Percentiles rank a stretch among this genome's conserved stretches.
Conservation (phyloP, 345 rosid genomes). For the Eucalyptus sp. region DNA sequence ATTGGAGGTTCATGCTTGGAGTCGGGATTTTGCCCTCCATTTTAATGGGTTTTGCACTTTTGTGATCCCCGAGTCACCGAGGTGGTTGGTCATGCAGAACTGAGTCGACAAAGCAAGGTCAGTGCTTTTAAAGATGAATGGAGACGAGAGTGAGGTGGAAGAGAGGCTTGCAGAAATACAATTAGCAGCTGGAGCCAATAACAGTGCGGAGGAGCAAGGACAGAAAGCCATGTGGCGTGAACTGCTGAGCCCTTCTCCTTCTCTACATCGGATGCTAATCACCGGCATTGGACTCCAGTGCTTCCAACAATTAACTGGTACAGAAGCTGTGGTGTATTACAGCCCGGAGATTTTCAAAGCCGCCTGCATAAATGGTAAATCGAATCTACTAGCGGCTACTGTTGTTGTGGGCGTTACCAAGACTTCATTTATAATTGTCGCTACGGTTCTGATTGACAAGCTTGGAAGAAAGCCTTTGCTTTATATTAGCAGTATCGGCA, state of each 20-base stretch:
- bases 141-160: conserved; percentile 57
- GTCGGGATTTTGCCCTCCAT: conserved; percentile 70
- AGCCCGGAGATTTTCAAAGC: conserved; percentile 55
- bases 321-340: conserved; percentile 68
- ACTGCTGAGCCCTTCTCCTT: conserved; percentile 56
- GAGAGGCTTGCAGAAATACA: conserved; percentile 66
- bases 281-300: conserved; percentile 85
- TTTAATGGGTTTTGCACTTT: conserved; percentile 60
- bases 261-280: conserved; percentile 47
- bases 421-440: conserved; percentile 49
- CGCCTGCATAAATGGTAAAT: conserved; percentile 41
- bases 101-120: conserved; percentile 55
- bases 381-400: conserved; percentile 56
- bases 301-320: conserved; percentile 72
- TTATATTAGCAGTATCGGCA: conserved; percentile 47
- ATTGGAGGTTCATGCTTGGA: conserved; percentile 87
- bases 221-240: conserved; percentile 65
- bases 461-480: conserved; percentile 66
- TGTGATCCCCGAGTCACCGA: conserved; percentile 73
- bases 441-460: conserved; percentile 47
- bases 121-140: conserved; percentile 55
- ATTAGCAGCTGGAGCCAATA: conserved; percentile 36
- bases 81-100: conserved; percentile 80
- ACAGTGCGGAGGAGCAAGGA: conserved; percentile 12
- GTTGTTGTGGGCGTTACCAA: conserved; percentile 66